A percentile compares a stretch with the other conserved stretches of the same genome.
Evolutionary conservation across 2,329 filamentous ascomycete genomes (phyloP).

Genomic region (Leptographium radiaticola): DNA sequence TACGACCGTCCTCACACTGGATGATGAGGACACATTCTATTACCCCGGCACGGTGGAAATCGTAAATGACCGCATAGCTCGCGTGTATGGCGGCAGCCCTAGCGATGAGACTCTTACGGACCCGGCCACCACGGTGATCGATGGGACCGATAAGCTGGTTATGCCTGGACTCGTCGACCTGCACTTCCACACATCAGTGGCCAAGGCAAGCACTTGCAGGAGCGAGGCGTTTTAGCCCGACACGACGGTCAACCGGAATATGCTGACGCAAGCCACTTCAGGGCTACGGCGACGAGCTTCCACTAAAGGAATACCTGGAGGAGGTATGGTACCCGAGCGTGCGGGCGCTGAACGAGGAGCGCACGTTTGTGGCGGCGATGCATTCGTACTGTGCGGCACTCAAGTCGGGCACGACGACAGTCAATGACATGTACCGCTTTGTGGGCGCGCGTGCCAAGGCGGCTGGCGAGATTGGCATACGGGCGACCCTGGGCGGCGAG

Average conservation of each 20-base stretch:
- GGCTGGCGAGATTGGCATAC: slow-evolving; percentile 1
- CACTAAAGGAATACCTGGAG: slow-evolving; percentile 1
- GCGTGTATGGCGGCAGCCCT: not conserved
- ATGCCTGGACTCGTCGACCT: slow-evolving; percentile 3
- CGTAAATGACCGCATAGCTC: not conserved
- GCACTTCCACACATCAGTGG: slow-evolving; percentile 2
- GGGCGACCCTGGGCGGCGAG: slow-evolving; percentile 2
- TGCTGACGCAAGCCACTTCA: not conserved
- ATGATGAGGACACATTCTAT: slow-evolving; percentile 1
- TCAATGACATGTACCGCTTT: slow-evolving; percentile 6
- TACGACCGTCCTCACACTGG: slow-evolving; percentile 1
- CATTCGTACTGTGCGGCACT: slow-evolving; percentile 4
- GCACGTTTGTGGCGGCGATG: not conserved
- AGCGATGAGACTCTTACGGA: not conserved
- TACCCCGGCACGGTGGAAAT: slow-evolving; percentile 1
- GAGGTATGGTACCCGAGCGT: slow-evolving; percentile 3
- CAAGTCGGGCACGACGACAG: slow-evolving; percentile 3
- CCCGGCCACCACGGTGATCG: not conserved
- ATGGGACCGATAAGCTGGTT: slow-evolving; percentile 4
- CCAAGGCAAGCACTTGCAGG: not conserved
- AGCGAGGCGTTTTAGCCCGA: not conserved
- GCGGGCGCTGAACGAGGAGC: not conserved
- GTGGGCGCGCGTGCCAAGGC: not conserved
- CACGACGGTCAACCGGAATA: not conserved
- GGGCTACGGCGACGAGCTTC: slow-evolving; percentile 3